Evolutionary conservation across 2,329 filamentous ascomycete species (phyloP).

Genomic region (Calonectria fujianensis): DNA sequence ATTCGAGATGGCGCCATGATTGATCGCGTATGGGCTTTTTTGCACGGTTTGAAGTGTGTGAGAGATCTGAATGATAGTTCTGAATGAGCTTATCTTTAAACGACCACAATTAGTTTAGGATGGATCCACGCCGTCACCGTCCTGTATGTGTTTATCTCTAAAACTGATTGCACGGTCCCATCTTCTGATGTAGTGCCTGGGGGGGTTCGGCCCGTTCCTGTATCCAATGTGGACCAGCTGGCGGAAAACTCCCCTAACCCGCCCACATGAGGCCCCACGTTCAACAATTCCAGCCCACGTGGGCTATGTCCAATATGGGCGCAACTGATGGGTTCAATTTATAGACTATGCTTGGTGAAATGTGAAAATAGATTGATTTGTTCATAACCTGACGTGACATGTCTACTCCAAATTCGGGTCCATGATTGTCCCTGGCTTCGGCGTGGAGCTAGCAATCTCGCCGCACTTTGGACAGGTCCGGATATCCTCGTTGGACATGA

Average conservation of each 20-base stretch:
- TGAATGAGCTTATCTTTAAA: constrained; percentile 1
- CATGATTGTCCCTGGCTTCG: constrained; percentile 74
- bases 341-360: neutral
- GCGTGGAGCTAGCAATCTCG: constrained; percentile 81
- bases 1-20: constrained; percentile 17
- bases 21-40: neutral
- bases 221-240: constrained; percentile 1
- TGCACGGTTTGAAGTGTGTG: neutral
- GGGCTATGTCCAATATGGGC: neutral
- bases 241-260: constrained; percentile 17
- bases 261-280: neutral
- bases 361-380: neutral
- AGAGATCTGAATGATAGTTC: neutral
- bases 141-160: constrained; percentile 5
- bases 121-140: neutral
- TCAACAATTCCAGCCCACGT: neutral
- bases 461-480: constrained; percentile 88
- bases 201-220: constrained; percentile 23
- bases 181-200: neutral
- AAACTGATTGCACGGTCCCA: neutral
- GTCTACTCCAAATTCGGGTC: constrained; percentile 72
- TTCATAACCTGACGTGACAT: no score
- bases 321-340: neutral
- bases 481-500: constrained; percentile 79
- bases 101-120: neutral